Base-by-base conservation (phyloP, 176 grass and related monocot genomes). In the Themeda triandra region DNA sequence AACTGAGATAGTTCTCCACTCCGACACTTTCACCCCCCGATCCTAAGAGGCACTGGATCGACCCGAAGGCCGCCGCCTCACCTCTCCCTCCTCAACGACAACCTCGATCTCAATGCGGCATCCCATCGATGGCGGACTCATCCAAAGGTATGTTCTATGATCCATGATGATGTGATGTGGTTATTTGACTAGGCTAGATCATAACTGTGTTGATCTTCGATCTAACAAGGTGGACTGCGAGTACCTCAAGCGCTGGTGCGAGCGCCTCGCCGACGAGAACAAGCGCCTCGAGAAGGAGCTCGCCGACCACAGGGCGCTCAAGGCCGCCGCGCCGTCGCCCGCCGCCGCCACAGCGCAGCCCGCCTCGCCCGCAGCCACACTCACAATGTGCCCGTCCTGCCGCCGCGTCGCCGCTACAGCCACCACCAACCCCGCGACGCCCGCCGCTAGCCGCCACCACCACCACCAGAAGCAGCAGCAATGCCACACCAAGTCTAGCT, bases 201-300 rank as follows among this genome's bases (percentile, higher is more conserved):
- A n/a, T n/a, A n/a, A n/a, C n/a, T n/a, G n/a, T n/a, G n/a, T n/a
- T n/a, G n/a, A n/a, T n/a, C n/a, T n/a, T n/a, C n/a, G n/a, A n/a
- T n/a, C n/a, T n/a, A n/a, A n/a, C n/a, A n/a, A 98, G 88, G 96
- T 98, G 14, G 96, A 98, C 85, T 98, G 96, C 69, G 93, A 98
- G 83, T 94, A 91, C 88, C 86, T 98, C 59, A 92, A 95, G 88
- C 86, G 96, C 19, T 98, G 96, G 90, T 98, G 96, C 80, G 96
- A 98, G 78, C 88, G 88, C 63, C 87, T 98, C 15, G 92, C 93
- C 19, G 96, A 98, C 15, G 93, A 98, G 84, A 98, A 98, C 85
- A 86, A 86, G 68, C 90, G 96, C 56, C 89, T 98, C 45, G 89
- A 96, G 88, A 98, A 98, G 88, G 96, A 98, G 83, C 87, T 96